Conservation (phyloP, 805 yeast species). For the Brettanomyces custersianus region DNA sequence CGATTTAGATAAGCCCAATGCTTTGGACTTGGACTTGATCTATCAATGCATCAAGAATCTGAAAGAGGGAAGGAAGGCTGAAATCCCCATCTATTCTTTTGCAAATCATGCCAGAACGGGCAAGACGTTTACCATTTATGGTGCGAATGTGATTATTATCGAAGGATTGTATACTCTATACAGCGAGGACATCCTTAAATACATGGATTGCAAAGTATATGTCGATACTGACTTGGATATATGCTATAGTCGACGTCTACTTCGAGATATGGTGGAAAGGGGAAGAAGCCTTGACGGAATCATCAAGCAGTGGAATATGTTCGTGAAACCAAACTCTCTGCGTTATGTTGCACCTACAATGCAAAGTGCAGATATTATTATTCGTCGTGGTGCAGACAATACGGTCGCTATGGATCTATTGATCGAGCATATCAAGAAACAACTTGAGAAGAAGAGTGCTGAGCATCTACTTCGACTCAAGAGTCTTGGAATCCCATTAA, state of each 20-base stretch:
- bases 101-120: slow-evolving; percentile 50
- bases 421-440: slow-evolving; percentile 70
- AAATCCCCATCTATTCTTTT: slow-evolving; percentile 67
- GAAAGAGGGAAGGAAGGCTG: slow-evolving; percentile 60
- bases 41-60: slow-evolving; percentile 53
- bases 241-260: slow-evolving; percentile 80
- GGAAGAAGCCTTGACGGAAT: slow-evolving; percentile 82
- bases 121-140: slow-evolving; percentile 70
- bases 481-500: slow-evolving; percentile 38
- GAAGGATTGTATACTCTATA: slow-evolving; percentile 87
- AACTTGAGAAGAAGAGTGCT: slow-evolving; percentile 53
- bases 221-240: slow-evolving; percentile 93
- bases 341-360: slow-evolving; percentile 66
- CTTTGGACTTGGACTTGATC: slow-evolving; percentile 71
- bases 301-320: slow-evolving; percentile 79
- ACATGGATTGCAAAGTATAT: slow-evolving; percentile 81
- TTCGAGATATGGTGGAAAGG: slow-evolving; percentile 77
- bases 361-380: slow-evolving; percentile 72
- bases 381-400: slow-evolving; percentile 89
- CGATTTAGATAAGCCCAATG: slow-evolving; percentile 84
- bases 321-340: slow-evolving; percentile 89
- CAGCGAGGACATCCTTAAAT: slow-evolving; percentile 54
- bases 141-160: slow-evolving; percentile 85
- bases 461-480: slow-evolving; percentile 60
- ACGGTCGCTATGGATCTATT: slow-evolving; percentile 69